Evolutionary conservation across 1,139 yeast species (phyloP), one percentile per base, ranked within the genome.

Genomic region (Hyphopichia wangnamkhiaoensis): DNA sequence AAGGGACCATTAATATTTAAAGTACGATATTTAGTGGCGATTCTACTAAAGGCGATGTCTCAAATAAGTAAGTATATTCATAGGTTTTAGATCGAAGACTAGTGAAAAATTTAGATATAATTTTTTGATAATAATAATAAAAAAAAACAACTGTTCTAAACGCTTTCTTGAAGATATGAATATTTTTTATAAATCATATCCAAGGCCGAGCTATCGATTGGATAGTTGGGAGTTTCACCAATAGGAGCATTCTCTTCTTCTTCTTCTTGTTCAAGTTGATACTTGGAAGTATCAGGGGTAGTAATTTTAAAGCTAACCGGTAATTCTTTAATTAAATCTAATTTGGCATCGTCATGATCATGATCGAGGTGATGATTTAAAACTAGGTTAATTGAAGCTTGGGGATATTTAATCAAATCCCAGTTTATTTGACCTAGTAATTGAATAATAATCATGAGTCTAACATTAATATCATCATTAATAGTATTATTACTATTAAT

Each of bases 391-490:
- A 18, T 15, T 35, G 10, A 29, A 30, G 26, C 25, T 35, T 29
- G 26, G 21, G 9, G 17, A 5, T 21, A 19, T 12, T 19, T 20
- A 12, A 12, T 15, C 10, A 12, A 15, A 32, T 32, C 23, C 32
- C 33, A 34, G 15, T 34, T 27, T 8, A 28, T 20, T 16, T 28
- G 31, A 19, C 16, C 21, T 9, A 34, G 18, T 13, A 35, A 24
- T n/a, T 35, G 24, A 13, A 35, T 21, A 10, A 35, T 7, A n/a
- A 35, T 29, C 37, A 35, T 35, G 9, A 35, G 16, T 24, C 33
- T 21, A 14, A 16, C 27, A 17, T 30, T 30, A 16, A 27, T 35
- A 24, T 30, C 33, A 12, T 7, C 12, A 21, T 21, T 21, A 10
- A 21, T 21, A 7, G 9, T 21, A 21, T 21, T 21, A 21, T 21